A percentile compares a stretch with the other conserved stretches of the same genome.
Evolutionary conservation across 805 yeast genomes (phyloP).

Genomic region (Candida vartiovaarae): DNA sequence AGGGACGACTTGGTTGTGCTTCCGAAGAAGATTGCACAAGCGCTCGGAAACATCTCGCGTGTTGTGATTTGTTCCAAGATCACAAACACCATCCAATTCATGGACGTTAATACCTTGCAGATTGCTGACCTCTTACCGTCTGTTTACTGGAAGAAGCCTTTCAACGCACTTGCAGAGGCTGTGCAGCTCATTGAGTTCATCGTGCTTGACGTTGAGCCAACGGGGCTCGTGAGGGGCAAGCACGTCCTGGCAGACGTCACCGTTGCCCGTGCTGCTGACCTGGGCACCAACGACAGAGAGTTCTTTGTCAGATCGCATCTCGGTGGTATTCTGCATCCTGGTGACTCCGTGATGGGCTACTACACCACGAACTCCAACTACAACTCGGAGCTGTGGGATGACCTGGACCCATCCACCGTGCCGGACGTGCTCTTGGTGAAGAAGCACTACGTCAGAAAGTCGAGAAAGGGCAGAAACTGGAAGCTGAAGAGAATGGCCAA

Average conservation of each 20-base stretch:
- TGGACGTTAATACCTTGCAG: slow-evolving; percentile 79
- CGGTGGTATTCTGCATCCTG: slow-evolving; percentile 93
- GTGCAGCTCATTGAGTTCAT: slow-evolving; percentile 78
- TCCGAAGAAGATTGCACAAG: slow-evolving; percentile 79
- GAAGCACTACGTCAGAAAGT: slow-evolving; percentile 80
- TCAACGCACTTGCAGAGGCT: slow-evolving; percentile 67
- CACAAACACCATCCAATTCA: slow-evolving; percentile 75
- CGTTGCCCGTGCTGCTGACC: slow-evolving; percentile 80
- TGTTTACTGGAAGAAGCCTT: slow-evolving; percentile 79
- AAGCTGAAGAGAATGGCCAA: slow-evolving; percentile 95
- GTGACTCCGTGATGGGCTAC: slow-evolving; percentile 92
- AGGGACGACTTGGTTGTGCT: slow-evolving; percentile 92
- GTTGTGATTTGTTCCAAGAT: slow-evolving; percentile 80
- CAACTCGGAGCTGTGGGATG: slow-evolving; percentile 83
- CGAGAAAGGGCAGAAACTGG: slow-evolving; percentile 77
- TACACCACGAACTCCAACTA: slow-evolving; percentile 79
- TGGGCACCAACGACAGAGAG: slow-evolving; percentile 80
- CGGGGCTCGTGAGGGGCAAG: slow-evolving; percentile 72
- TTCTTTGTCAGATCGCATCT: slow-evolving; percentile 85
- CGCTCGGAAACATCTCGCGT: slow-evolving; percentile 76
- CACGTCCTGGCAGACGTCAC: slow-evolving; percentile 84
- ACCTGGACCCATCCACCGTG: slow-evolving; percentile 46
- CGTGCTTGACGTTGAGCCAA: slow-evolving; percentile 90
- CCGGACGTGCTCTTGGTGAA: slow-evolving; percentile 87
- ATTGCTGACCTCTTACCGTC: slow-evolving; percentile 64